phyloP scores from a whole-genome alignment of 352 stramenopile species.

The Pilasporangium apinafurcum region DNA sequence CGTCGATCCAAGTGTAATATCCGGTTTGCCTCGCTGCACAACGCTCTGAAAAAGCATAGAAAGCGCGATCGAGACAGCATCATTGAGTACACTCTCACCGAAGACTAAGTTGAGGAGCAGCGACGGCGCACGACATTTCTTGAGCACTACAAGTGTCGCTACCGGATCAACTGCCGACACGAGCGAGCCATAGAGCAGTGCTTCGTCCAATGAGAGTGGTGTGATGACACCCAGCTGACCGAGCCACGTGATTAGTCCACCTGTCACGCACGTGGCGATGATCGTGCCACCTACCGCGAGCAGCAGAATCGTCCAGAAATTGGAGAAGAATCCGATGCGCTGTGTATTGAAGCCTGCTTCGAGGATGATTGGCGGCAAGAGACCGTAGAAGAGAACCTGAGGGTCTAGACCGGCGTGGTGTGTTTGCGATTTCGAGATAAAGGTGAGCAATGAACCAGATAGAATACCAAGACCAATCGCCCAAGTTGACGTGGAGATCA shows the following conservation, averaged over 20 bases:
- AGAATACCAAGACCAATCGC: conserved; percentile 44
- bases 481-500: conserved; percentile 44
- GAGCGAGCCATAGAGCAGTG: conserved; percentile 70
- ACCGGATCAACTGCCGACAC: conserved; percentile 85
- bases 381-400: conserved; percentile 46
- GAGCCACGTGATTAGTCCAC: conserved; percentile 30
- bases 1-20: conserved; percentile 12
- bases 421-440: conserved; percentile 19
- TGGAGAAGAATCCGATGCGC: conserved; percentile 52
- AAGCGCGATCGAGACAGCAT: conserved; percentile 56
- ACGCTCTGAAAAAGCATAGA: conserved; percentile 51
- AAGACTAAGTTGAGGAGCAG: conserved; percentile 86
- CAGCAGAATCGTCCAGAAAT: conserved; percentile 29
- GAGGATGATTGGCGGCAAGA: conserved; percentile 61
- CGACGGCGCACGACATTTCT: conserved; percentile 33
- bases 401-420: conserved; percentile 29
- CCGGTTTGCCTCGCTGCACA: conserved; percentile 34
- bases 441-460: conserved; percentile 20
- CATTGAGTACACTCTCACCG: conserved; percentile 81
- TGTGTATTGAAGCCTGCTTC: conserved; percentile 60
- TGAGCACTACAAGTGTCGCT: conserved; percentile 73
- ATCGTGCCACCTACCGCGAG: conserved; percentile 45
- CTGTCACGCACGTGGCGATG: conserved; percentile 43
- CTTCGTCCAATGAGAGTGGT: conserved; percentile 45
- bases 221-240: conserved; percentile 28